Evolutionary conservation across 2,329 filamentous ascomycete species (phyloP), one percentile per base, ranked within the genome.

Genomic region (Trichoderma polysporum): DNA sequence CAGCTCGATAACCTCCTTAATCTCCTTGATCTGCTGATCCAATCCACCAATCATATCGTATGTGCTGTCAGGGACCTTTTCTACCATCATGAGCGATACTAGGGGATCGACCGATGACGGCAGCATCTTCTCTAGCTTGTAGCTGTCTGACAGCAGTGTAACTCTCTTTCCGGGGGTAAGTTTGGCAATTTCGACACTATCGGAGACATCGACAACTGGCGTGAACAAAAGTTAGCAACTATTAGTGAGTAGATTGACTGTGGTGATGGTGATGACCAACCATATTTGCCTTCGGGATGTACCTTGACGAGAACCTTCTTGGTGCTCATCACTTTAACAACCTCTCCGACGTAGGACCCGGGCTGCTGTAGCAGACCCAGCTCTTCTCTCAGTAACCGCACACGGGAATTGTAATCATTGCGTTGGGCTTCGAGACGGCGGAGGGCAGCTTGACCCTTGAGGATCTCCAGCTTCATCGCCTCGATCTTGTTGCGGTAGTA

Each of bases 401-500:
- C 95, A 78, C 95, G 89, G 68, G 95, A 98, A 85, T 99, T 99
- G 87, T 98, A 98, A 82, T 99, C 95, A 78, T 99, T 99, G 73
- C 95, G 90, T 82, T 99, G 96, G 73, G 95, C 95, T 85, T 99
- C 95, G 74, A 99, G 88, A 77, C 95, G 90, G 73, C 95, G 91
- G 70, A 99, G 86, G 67, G 97, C 93, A 66, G 95, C 94, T 83
- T 99, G 95, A 66, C 95, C 94, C 83, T 98, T 94, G 79, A 99
- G 94, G 79, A 99, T 99, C 88, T 99, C 94, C 80, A 99, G 93
- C 91, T 98, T 98, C 92, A 98, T 97, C 80, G 91, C 90, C 92
- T 99, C 95, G 83, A 98, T 98, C 87, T 99, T 99, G 86, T 98
- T 98, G 84, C 95, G 92, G 82, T 97, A 99, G 85, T 97, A 99